Conservation (phyloP, 345 rosid genomes). For the Barbarea vulgaris region DNA sequence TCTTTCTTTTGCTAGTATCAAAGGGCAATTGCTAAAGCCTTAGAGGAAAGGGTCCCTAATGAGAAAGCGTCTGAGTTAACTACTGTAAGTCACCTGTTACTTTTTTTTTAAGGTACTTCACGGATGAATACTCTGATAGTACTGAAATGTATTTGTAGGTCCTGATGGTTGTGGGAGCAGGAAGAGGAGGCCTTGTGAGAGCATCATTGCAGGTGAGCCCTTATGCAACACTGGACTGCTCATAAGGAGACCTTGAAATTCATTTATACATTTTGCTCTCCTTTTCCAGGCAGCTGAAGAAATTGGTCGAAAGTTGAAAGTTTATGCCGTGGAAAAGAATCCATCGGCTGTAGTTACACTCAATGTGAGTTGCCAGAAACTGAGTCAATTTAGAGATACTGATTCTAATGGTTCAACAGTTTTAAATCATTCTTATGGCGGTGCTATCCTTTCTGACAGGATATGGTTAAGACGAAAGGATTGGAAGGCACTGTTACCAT, state of each 20-base stretch:
- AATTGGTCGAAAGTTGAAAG: constrained; percentile 69
- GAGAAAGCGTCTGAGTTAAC: constrained; percentile 50
- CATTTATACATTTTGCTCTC: constrained; percentile 3
- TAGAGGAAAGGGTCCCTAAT: constrained; percentile 70
- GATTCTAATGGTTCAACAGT: no score
- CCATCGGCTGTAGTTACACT: constrained; percentile 85
- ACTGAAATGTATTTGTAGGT: constrained; percentile 44
- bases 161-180: constrained; percentile 95
- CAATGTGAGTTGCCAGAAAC: constrained; percentile 56
- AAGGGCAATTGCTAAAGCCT: constrained; percentile 75
- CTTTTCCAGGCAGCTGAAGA: constrained; percentile 78
- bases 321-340: constrained; percentile 91
- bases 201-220: constrained; percentile 72
- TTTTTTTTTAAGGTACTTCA: background rate
- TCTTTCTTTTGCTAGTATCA: constrained; percentile 60
- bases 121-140: background rate
- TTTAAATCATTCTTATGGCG: constrained; percentile 49
- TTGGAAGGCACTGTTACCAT: constrained; percentile 83
- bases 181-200: constrained; percentile 87
- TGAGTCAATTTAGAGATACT: background rate
- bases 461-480: constrained; percentile 22
- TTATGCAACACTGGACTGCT: background rate
- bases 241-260: constrained; percentile 17
- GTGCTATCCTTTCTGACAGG: constrained; percentile 5
- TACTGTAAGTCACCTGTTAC: constrained; percentile 52